A percentile compares a stretch with the other conserved stretches of the same genome.
Evolutionary conservation across 1,139 yeast species (phyloP).

Genomic region (Cylindricascospora bacillispora): DNA sequence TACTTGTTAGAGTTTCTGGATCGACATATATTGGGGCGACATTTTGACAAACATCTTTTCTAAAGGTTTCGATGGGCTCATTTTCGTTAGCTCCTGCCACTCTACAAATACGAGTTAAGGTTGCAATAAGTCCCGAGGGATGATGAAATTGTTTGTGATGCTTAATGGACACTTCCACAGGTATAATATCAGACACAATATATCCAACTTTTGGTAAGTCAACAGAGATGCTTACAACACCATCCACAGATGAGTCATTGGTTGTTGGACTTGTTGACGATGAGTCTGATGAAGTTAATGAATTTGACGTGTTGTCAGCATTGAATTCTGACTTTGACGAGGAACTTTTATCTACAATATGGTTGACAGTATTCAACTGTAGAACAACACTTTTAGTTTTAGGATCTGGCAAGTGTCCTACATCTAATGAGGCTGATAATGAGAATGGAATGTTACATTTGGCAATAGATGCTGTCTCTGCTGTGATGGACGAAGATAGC

Average conservation of each 20-base stretch:
- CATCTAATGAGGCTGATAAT: slow-evolving; percentile 61
- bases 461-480: background rate
- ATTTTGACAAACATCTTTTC: slow-evolving; percentile 74
- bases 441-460: background rate
- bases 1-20: slow-evolving; percentile 46
- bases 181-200: slow-evolving; percentile 65
- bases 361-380: slow-evolving; percentile 24
- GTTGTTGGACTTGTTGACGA: background rate
- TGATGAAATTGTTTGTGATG: slow-evolving; percentile 65
- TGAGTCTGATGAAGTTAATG: slow-evolving; percentile 6
- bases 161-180: slow-evolving; percentile 50
- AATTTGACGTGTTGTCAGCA: slow-evolving; percentile 6
- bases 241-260: slow-evolving; percentile 7
- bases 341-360: background rate
- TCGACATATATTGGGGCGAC: slow-evolving; percentile 72
- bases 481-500: background rate
- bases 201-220: slow-evolving; percentile 59
- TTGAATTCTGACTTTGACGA: background rate
- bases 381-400: slow-evolving; percentile 54
- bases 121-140: slow-evolving; percentile 65
- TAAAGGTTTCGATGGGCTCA: slow-evolving; percentile 56
- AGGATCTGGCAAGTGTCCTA: slow-evolving; percentile 50
- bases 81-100: slow-evolving; percentile 52
- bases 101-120: slow-evolving; percentile 70
- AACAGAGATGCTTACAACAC: slow-evolving; percentile 40